phyloP scores from a whole-genome alignment of 371 early-diverging fungal genomes.

The Actinomortierella wolfii region DNA sequence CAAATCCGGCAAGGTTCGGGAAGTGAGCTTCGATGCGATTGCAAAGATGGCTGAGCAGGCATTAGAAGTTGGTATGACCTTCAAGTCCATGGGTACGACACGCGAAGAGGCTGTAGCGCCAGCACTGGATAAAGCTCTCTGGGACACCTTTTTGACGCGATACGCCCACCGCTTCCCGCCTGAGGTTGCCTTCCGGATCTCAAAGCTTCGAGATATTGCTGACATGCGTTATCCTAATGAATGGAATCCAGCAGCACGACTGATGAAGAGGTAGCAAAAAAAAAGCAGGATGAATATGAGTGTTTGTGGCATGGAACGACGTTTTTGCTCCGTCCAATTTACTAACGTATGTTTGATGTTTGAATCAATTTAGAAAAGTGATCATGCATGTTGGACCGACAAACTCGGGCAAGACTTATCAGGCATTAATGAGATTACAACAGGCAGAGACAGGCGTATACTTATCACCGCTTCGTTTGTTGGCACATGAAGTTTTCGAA shows the following conservation, averaged over 20 bases:
- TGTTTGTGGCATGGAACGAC: neutral
- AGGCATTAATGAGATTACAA: slow-evolving; percentile 78
- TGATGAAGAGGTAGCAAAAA: slow-evolving; percentile 74
- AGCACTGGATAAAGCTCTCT: slow-evolving; percentile 26
- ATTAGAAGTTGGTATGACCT: slow-evolving; percentile 42
- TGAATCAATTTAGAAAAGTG: slow-evolving; percentile 59
- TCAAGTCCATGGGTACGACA: slow-evolving; percentile 36
- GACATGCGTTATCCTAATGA: slow-evolving; percentile 83
- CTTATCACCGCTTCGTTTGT: slow-evolving; percentile 90
- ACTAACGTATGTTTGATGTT: neutral
- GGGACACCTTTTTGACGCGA: slow-evolving; percentile 34
- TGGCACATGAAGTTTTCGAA: slow-evolving; percentile 94
- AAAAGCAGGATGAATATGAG: neutral
- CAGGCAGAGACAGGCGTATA: slow-evolving; percentile 76
- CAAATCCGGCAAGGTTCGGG: slow-evolving; percentile 17
- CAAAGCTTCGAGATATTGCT: slow-evolving; percentile 60
- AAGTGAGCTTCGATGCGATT: slow-evolving; percentile 20
- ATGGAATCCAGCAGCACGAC: slow-evolving; percentile 78
- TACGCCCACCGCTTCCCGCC: slow-evolving; percentile 21
- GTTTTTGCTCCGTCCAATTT: neutral
- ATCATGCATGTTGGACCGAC: slow-evolving; percentile 96
- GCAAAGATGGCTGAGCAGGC: slow-evolving; percentile 18
- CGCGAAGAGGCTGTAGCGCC: slow-evolving; percentile 23
- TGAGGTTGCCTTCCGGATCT: slow-evolving; percentile 17
- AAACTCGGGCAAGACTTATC: slow-evolving; percentile 96